A percentile compares a stretch with the other conserved stretches of the same genome.
These are phyloP conservation scores for Exserohilum turcica DNA, from an alignment of 2,329 filamentous ascomycete genomes.

Conservation along the genomic window DNA sequence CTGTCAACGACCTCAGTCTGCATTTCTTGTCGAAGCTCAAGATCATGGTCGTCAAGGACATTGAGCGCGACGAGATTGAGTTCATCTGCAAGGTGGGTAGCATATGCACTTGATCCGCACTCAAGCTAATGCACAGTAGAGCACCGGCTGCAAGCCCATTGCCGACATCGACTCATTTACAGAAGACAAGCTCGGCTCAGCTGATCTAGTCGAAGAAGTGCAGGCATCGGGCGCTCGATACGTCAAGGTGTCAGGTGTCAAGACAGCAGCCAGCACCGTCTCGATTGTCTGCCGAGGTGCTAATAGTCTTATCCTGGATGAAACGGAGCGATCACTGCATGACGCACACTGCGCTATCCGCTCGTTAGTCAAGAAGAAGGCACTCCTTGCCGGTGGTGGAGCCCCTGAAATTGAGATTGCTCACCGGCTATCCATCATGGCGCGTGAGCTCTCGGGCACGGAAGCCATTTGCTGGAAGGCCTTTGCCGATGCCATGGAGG, in stretches of 20 bases:
- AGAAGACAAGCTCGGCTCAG: conserved; percentile 94
- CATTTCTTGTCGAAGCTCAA: conserved; percentile 98
- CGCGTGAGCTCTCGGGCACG: conserved; percentile 83
- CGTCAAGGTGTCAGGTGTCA: conserved; percentile 93
- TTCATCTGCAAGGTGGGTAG: conserved; percentile 82
- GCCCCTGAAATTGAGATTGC: conserved; percentile 97
- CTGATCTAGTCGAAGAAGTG: conserved; percentile 92
- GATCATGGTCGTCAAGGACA: conserved; percentile 95
- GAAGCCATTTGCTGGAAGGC: conserved; percentile 99
- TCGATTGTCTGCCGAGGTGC: conserved; percentile 94
- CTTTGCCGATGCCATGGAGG: conserved; percentile 96
- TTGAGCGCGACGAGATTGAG: conserved; percentile 97
- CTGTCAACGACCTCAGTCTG: conserved; percentile 94
- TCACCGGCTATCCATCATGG: conserved; percentile 79
- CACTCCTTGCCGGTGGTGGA: conserved; percentile 95
- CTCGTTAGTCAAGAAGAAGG: conserved; percentile 98
- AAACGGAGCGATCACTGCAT: conserved; percentile 95
- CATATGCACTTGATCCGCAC: conserved; percentile 13
- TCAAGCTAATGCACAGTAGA: conserved; percentile 49
- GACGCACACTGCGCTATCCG: conserved; percentile 97
- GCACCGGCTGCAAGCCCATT: conserved; percentile 97
- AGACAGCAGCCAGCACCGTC: conserved; percentile 80
- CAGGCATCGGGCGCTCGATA: conserved; percentile 86
- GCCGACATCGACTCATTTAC: conserved; percentile 98
- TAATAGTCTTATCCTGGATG: conserved; percentile 91